These are phyloP conservation scores for Calonectria hongkongensis DNA, from an alignment of 2,329 filamentous ascomycete species.

Conservation along the genomic window DNA sequence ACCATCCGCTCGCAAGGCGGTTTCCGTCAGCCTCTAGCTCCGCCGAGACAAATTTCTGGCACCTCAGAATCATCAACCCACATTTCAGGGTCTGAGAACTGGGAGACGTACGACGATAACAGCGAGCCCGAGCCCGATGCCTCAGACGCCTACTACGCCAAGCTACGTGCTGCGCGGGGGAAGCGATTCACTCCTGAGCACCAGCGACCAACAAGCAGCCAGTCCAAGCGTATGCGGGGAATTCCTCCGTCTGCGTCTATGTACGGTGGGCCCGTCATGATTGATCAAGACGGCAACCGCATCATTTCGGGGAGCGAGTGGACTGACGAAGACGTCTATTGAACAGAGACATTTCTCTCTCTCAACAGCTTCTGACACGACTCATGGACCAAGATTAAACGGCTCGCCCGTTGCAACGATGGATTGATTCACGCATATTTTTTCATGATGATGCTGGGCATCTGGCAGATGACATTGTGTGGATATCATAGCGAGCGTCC, in stretches of 20 bases:
- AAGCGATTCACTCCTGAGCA: conserved; percentile 77
- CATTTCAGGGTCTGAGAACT: conserved; percentile 92
- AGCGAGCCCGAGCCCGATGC: conserved; percentile 85
- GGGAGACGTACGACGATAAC: conserved; percentile 95
- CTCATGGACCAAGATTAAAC: conserved; percentile 47
- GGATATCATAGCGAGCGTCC: conserved; percentile 47
- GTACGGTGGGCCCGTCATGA: conserved; percentile 68
- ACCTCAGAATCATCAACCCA: conserved; percentile 85
- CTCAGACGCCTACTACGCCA: conserved; percentile 87
- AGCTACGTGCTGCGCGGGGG: conserved; percentile 79
- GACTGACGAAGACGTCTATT: conserved; percentile 79
- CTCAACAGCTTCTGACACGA: conserved; percentile 39
- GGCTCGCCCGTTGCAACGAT: conserved; percentile 48
- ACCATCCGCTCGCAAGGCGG: conserved; percentile 63
- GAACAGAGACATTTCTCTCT: conserved; percentile 43
- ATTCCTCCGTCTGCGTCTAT: conserved; percentile 69
- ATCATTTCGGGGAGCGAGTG: conserved; percentile 80
- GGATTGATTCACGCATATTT: conserved; percentile 53
- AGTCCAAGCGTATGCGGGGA: conserved; percentile 73
- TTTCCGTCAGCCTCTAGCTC: conserved; percentile 64
- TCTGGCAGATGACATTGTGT: conserved; percentile 53
- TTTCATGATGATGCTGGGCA: conserved; percentile 55
- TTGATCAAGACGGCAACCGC: conserved; percentile 76
- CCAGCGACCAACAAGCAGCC: conserved; percentile 64
- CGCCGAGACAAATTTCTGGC: conserved; percentile 76